phyloP scores from a whole-genome alignment of 2,329 filamentous ascomycete species.

The Aspergillus spinulosporus region DNA sequence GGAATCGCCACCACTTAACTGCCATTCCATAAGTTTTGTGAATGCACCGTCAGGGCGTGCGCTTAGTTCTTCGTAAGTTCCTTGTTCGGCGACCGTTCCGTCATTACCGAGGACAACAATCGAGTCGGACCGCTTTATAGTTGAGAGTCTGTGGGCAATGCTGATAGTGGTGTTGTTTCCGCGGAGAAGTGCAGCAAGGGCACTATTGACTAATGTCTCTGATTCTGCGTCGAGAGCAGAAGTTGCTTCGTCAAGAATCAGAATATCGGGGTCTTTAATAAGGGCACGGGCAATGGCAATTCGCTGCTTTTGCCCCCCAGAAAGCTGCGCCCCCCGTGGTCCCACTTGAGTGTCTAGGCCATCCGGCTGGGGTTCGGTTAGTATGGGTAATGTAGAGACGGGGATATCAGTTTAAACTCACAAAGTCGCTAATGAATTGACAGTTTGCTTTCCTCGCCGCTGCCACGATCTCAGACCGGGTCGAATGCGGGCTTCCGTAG shows the following conservation, averaged over 20 bases:
- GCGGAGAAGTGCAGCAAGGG: slow-evolving; percentile 74
- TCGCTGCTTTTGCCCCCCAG: slow-evolving; percentile 94
- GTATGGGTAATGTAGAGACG: not conserved
- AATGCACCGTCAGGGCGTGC: slow-evolving; percentile 77
- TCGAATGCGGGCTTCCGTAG: slow-evolving; percentile 81
- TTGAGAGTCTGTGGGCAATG: slow-evolving; percentile 92
- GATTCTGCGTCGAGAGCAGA: slow-evolving; percentile 95
- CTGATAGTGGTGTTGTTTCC: slow-evolving; percentile 96
- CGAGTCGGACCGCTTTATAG: slow-evolving; percentile 91
- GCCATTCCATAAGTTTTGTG: slow-evolving; percentile 97
- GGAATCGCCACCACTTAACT: slow-evolving; percentile 80
- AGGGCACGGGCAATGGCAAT: slow-evolving; percentile 95
- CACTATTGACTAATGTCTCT: slow-evolving; percentile 93
- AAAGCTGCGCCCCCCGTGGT: slow-evolving; percentile 86
- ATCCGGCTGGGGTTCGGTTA: slow-evolving; percentile 61
- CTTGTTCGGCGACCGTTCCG: slow-evolving; percentile 87
- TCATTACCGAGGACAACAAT: slow-evolving; percentile 89
- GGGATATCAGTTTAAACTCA: slow-evolving; percentile 43
- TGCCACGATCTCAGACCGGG: slow-evolving; percentile 74
- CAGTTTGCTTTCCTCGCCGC: slow-evolving; percentile 94
- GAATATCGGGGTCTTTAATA: slow-evolving; percentile 92
- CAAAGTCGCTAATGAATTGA: slow-evolving; percentile 91
- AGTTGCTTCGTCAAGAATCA: slow-evolving; percentile 95
- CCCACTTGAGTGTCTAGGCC: slow-evolving; percentile 93
- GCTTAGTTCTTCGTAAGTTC: slow-evolving; percentile 76